Conservation (phyloP, 208 protist genomes). For the Wallacemonas sp. region DNA sequence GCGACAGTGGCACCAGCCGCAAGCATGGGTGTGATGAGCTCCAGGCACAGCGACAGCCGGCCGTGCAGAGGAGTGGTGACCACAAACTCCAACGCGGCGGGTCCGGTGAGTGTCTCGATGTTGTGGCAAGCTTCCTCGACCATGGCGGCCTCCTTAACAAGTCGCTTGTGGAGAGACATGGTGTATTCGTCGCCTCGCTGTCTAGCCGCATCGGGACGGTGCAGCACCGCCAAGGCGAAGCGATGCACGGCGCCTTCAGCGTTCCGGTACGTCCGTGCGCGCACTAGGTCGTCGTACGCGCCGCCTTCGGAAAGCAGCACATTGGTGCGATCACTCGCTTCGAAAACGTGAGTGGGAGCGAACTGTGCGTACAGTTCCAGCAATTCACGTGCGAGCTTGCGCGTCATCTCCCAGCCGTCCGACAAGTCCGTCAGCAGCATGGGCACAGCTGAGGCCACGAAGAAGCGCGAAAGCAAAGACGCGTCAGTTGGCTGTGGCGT, state of each 20-base stretch:
- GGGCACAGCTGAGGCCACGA: conserved; percentile 30
- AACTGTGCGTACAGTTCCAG: conserved; percentile 42
- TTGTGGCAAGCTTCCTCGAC: conserved; percentile 25
- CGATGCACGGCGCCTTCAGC: conserved; percentile 68
- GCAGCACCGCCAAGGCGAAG: conserved; percentile 34
- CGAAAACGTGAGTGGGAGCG: conserved; percentile 30
- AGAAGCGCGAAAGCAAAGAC: background rate
- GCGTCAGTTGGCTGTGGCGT: background rate
- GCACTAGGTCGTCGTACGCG: conserved; percentile 25
- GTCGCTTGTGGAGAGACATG: too few relatives aligned
- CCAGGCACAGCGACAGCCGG: conserved; percentile 56
- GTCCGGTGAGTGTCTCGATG: conserved; percentile 26
- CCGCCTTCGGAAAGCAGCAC: background rate
- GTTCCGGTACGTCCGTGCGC: conserved; percentile 53
- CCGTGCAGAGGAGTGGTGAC: conserved; percentile 67
- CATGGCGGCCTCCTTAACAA: conserved; percentile 14
- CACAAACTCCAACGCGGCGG: conserved; percentile 47
- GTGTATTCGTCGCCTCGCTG: background rate
- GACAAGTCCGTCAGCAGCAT: conserved; percentile 56
- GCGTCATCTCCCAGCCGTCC: conserved; percentile 74
- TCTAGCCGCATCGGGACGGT: background rate
- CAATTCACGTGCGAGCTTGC: conserved; percentile 39
- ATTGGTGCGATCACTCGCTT: conserved; percentile 5
- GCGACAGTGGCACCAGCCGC: background rate
- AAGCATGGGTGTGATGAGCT: conserved; percentile 28